phyloP scores from a whole-genome alignment of 768 basidiomycete genomes.

The Sarcodon aspratus region DNA sequence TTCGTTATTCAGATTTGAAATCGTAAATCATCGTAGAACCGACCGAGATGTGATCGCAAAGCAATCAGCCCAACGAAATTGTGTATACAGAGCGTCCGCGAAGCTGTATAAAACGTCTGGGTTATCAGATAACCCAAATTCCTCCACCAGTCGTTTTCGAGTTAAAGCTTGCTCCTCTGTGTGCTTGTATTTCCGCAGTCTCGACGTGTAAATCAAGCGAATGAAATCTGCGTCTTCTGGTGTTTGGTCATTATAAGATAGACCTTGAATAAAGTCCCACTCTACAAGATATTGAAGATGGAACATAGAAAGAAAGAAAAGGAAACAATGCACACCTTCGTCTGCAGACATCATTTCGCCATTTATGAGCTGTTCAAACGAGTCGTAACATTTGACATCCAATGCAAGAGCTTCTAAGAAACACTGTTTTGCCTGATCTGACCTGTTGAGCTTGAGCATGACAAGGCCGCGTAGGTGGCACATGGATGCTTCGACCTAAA shows the following conservation, averaged over 20 bases:
- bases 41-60: slow-evolving; percentile 79
- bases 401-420: slow-evolving; percentile 93
- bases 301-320: slow-evolving; percentile 5
- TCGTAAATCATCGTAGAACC: neutral
- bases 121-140: slow-evolving; percentile 81
- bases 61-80: slow-evolving; percentile 92
- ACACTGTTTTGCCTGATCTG: slow-evolving; percentile 84
- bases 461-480: slow-evolving; percentile 88
- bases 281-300: slow-evolving; percentile 35
- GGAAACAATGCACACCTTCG: slow-evolving; percentile 52
- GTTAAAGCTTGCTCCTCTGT: slow-evolving; percentile 71
- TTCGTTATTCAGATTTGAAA: neutral
- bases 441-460: slow-evolving; percentile 88
- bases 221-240: slow-evolving; percentile 88
- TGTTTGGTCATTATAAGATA: slow-evolving; percentile 75
- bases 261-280: slow-evolving; percentile 88
- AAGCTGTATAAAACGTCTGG: slow-evolving; percentile 87
- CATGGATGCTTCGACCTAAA: slow-evolving; percentile 92
- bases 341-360: slow-evolving; percentile 95
- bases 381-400: slow-evolving; percentile 96
- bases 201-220: slow-evolving; percentile 82
- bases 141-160: slow-evolving; percentile 66
- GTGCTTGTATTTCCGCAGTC: slow-evolving; percentile 86
- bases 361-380: slow-evolving; percentile 80
- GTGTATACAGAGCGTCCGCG: slow-evolving; percentile 81